Conservation (phyloP, 2,329 filamentous ascomycete genomes). For the Lachnellula cervina region DNA sequence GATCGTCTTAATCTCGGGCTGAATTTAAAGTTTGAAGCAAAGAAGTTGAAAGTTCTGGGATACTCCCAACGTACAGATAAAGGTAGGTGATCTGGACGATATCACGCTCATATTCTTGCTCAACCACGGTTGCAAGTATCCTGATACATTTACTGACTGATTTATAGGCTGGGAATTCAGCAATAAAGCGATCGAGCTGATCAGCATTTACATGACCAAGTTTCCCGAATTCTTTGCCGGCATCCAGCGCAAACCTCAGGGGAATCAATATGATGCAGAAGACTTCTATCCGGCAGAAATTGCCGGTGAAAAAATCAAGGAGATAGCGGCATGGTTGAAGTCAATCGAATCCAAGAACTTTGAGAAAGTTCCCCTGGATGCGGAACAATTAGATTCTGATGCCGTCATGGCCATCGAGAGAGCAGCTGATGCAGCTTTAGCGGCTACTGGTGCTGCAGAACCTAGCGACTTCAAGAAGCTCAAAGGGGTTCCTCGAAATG, state of each 20-base stretch:
- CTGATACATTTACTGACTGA: too few relatives aligned
- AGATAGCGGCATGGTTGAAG: slow-evolving; percentile 92
- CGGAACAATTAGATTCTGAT: slow-evolving; percentile 90
- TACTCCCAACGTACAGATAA: slow-evolving; percentile 82
- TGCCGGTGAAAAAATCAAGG: slow-evolving; percentile 79
- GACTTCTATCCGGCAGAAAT: slow-evolving; percentile 76
- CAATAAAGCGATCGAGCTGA: slow-evolving; percentile 70
- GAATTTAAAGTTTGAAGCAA: slow-evolving; percentile 94
- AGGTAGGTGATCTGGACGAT: not conserved
- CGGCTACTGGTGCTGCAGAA: slow-evolving; percentile 43
- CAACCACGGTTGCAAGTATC: too few relatives aligned
- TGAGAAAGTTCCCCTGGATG: slow-evolving; percentile 91
- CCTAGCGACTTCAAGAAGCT: slow-evolving; percentile 59
- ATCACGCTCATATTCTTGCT: not conserved
- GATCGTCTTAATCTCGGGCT: slow-evolving; percentile 79
- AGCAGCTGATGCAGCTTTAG: slow-evolving; percentile 61
- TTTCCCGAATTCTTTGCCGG: slow-evolving; percentile 95
- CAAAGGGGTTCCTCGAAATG: slow-evolving; percentile 76
- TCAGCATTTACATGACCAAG: slow-evolving; percentile 83
- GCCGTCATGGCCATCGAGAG: slow-evolving; percentile 76
- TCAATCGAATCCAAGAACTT: slow-evolving; percentile 85
- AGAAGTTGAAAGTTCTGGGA: slow-evolving; percentile 91
- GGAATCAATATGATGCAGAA: slow-evolving; percentile 75
- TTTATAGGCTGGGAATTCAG: slow-evolving; percentile 87
- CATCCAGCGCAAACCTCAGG: slow-evolving; percentile 79